Conservation (phyloP, 1,284 basidiomycete genomes). For the Malassezia restricta region DNA sequence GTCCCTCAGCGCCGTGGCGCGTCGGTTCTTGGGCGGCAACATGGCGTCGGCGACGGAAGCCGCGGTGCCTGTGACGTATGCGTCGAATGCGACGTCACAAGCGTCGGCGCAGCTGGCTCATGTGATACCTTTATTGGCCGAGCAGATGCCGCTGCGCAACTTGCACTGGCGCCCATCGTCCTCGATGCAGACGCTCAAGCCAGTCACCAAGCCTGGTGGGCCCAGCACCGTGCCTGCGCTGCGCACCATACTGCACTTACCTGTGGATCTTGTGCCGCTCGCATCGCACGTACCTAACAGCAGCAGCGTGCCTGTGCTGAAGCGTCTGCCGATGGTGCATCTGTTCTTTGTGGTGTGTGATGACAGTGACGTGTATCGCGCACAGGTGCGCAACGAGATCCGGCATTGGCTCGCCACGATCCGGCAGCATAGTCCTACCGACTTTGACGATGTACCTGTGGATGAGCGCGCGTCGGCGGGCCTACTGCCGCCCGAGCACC, state of each 20-base stretch:
- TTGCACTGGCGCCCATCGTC: conserved; percentile 35
- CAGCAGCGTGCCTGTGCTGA: background rate
- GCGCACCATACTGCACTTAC: conserved; percentile 7
- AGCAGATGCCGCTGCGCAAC: conserved; percentile 41
- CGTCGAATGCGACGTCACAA: conserved; percentile 29
- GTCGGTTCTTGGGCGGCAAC: background rate
- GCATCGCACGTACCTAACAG: background rate
- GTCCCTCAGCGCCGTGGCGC: background rate
- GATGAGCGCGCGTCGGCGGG: background rate
- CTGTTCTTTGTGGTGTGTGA: conserved; percentile 40
- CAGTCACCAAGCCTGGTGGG: background rate
- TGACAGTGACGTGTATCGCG: conserved; percentile 42
- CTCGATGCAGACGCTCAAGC: background rate
- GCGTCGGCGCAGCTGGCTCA: conserved; percentile 25
- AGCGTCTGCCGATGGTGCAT: conserved; percentile 29
- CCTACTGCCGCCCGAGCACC: conserved; percentile 26
- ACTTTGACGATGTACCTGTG: conserved; percentile 18
- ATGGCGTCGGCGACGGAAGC: background rate
- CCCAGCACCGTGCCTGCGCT: conserved; percentile 3
- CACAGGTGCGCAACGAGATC: conserved; percentile 38
- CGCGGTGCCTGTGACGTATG: conserved; percentile 34
- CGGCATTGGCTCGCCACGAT: conserved; percentile 38
- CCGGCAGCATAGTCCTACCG: conserved; percentile 12
- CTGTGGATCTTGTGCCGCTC: conserved; percentile 8
- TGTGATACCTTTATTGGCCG: conserved; percentile 22